phyloP scores from a whole-genome alignment of 2,329 filamentous ascomycete species.

The Pestalotiopsis sp. region DNA sequence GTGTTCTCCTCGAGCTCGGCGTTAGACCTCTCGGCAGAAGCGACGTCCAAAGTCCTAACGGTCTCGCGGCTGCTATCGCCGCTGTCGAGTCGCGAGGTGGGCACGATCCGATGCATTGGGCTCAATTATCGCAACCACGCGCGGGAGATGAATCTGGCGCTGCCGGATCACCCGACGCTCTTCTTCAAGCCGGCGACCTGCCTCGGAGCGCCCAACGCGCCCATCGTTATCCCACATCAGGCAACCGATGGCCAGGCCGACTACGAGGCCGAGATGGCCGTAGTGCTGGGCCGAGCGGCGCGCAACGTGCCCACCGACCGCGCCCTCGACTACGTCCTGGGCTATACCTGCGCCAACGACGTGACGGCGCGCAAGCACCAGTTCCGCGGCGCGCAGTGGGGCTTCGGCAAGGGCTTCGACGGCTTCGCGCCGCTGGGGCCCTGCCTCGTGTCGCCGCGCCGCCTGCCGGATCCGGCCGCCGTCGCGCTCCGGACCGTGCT shows the following conservation, averaged over 20 bases:
- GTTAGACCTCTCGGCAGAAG: slow-evolving; percentile 5
- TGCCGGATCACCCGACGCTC: slow-evolving; percentile 29
- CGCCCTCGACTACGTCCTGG: slow-evolving; percentile 45
- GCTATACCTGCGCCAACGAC: slow-evolving; percentile 51
- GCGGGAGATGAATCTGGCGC: slow-evolving; percentile 14
- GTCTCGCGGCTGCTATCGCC: slow-evolving; percentile 12
- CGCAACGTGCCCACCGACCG: slow-evolving; percentile 42
- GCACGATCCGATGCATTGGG: slow-evolving; percentile 16
- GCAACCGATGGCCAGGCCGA: slow-evolving; percentile 41
- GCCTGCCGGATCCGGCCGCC: neutral
- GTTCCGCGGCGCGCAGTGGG: slow-evolving; percentile 48
- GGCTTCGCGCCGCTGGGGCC: slow-evolving; percentile 50
- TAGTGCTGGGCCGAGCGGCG: slow-evolving; percentile 20
- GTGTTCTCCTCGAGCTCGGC: slow-evolving; percentile 9
- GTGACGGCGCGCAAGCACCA: slow-evolving; percentile 48
- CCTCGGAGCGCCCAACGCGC: slow-evolving; percentile 28
- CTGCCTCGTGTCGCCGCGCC: slow-evolving; percentile 29
- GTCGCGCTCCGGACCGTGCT: slow-evolving; percentile 21
- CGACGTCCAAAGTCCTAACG: neutral
- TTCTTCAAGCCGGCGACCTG: slow-evolving; percentile 44
- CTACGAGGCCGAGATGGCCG: slow-evolving; percentile 39
- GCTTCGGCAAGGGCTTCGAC: slow-evolving; percentile 52
- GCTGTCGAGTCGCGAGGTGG: slow-evolving; percentile 11
- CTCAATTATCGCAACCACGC: slow-evolving; percentile 47
- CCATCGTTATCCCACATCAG: slow-evolving; percentile 40